Evolutionary conservation across 1,284 basidiomycete species (phyloP).

Genomic region (Phellinidium pouzarii): DNA sequence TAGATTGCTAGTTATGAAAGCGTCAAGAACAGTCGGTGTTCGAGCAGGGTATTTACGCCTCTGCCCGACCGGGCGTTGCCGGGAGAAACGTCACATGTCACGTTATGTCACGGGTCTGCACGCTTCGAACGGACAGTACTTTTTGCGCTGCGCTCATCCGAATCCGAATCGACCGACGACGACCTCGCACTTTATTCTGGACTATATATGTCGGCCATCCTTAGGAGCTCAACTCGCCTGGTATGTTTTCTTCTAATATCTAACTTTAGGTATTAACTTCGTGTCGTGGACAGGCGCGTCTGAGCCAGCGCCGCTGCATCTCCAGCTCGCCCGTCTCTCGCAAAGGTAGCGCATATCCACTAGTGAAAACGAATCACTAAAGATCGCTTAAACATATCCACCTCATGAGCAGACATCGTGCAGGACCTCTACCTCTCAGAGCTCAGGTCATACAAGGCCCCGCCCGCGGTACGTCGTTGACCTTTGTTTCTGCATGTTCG

Average conservation of each 20-base stretch:
- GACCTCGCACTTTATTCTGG: background rate
- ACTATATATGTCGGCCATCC: constrained; percentile 13
- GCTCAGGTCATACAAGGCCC: constrained; percentile 83
- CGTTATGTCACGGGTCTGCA: background rate
- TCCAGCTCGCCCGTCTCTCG: constrained; percentile 58
- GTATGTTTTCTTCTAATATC: background rate
- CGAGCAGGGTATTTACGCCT: background rate
- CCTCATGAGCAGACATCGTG: constrained; percentile 63
- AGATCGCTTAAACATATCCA: constrained; percentile 11
- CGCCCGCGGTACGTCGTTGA: constrained; percentile 41
- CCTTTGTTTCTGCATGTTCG: constrained; percentile 3
- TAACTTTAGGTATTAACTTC: background rate
- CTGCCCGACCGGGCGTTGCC: background rate
- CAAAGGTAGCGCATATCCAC: constrained; percentile 52
- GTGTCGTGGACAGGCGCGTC: constrained; percentile 8
- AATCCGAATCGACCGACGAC: constrained; percentile 8
- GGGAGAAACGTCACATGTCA: background rate
- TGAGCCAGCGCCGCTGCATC: constrained; percentile 38
- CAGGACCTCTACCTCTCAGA: constrained; percentile 90
- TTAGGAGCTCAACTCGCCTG: constrained; percentile 16
- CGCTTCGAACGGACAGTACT: background rate
- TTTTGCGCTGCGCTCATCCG: constrained; percentile 1
- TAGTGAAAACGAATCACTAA: no score
- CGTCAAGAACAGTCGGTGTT: background rate
- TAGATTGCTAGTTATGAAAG: constrained; percentile 3